A percentile compares a stretch with the other conserved stretches of the same genome.
Conservation (phyloP, 2,329 filamentous ascomycete species). For the Neonectria punicea region DNA sequence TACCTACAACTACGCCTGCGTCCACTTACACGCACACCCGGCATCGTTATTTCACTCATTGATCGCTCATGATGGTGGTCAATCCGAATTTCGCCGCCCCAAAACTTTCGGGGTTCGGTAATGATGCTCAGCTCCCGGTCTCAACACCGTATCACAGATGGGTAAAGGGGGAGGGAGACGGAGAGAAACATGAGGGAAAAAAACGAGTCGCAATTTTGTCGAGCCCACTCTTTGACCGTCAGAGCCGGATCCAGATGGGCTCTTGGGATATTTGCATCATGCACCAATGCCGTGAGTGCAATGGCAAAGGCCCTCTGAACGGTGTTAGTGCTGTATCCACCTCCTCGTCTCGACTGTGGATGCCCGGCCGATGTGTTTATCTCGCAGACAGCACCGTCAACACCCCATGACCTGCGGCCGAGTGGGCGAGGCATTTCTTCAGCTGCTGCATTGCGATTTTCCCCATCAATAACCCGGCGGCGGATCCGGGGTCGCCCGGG, state of each 20-base stretch:
- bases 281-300: constrained; percentile 23
- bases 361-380: constrained; percentile 4
- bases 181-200: constrained; percentile 15
- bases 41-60: neutral
- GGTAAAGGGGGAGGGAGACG: constrained; percentile 14
- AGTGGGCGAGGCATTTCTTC: constrained; percentile 46
- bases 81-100: constrained; percentile 16
- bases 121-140: constrained; percentile 15
- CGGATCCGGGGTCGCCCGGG: constrained; percentile 46
- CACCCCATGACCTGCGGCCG: constrained; percentile 29
- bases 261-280: constrained; percentile 34
- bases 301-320: constrained; percentile 26
- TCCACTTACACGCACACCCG: constrained; percentile 4
- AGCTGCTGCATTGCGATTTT: constrained; percentile 30
- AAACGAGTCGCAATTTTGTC: constrained; percentile 26
- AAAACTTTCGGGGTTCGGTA: constrained; percentile 10
- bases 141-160: constrained; percentile 7
- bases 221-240: constrained; percentile 37
- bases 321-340: constrained; percentile 8
- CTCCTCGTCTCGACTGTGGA: constrained; percentile 9
- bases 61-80: neutral
- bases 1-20: neutral
- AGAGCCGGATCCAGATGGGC: constrained; percentile 29
- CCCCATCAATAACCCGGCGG: constrained; percentile 40
- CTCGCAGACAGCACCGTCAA: constrained; percentile 22